Percentiles rank a stretch among this genome's conserved stretches.
Evolutionary conservation across 2,329 filamentous ascomycete species (phyloP).

Genomic region (Cryphonectria radicalis): DNA sequence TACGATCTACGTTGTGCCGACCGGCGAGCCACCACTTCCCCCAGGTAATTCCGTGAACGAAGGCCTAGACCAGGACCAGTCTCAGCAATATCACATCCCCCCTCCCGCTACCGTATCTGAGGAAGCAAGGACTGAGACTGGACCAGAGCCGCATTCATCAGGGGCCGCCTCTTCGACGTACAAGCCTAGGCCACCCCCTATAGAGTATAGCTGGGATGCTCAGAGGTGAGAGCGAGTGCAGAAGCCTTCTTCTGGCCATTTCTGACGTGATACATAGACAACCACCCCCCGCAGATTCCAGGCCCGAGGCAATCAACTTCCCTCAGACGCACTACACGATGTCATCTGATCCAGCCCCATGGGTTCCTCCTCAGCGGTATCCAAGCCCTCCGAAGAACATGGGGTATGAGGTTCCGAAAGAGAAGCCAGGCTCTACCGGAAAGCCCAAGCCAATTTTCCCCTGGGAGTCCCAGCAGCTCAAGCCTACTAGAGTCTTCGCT

Average conservation of each 20-base stretch:
- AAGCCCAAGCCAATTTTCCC: slow-evolving; percentile 79
- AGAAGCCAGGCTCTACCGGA: slow-evolving; percentile 58
- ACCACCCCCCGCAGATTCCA: slow-evolving; percentile 67
- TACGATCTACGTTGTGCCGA: slow-evolving; percentile 36
- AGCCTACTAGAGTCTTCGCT: slow-evolving; percentile 67
- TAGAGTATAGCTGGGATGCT: slow-evolving; percentile 54
- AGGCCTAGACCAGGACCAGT: slow-evolving; percentile 29
- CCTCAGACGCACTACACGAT: slow-evolving; percentile 80
- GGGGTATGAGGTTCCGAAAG: slow-evolving; percentile 82
- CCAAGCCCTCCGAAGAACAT: slow-evolving; percentile 84
- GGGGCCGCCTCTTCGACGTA: slow-evolving; percentile 43
- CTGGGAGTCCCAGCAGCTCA: slow-evolving; percentile 76
- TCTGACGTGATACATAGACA: slow-evolving; percentile 52
- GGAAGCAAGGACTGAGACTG: slow-evolving; percentile 55
- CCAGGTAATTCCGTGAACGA: slow-evolving; percentile 32
- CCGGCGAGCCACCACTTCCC: slow-evolving; percentile 41
- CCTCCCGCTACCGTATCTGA: slow-evolving; percentile 42
- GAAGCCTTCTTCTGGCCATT: slow-evolving; percentile 16
- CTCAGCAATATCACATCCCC: slow-evolving; percentile 32
- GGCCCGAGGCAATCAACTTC: slow-evolving; percentile 84
- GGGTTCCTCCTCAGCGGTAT: slow-evolving; percentile 76
- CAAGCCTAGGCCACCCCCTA: slow-evolving; percentile 41
- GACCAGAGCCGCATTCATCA: slow-evolving; percentile 44
- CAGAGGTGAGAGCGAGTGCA: slow-evolving; percentile 48
- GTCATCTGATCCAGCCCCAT: slow-evolving; percentile 75